A percentile compares a stretch with the other conserved stretches of the same genome.
Conservation (phyloP, 257 asterid genomes). For the Parsonsia alboflavescens region DNA sequence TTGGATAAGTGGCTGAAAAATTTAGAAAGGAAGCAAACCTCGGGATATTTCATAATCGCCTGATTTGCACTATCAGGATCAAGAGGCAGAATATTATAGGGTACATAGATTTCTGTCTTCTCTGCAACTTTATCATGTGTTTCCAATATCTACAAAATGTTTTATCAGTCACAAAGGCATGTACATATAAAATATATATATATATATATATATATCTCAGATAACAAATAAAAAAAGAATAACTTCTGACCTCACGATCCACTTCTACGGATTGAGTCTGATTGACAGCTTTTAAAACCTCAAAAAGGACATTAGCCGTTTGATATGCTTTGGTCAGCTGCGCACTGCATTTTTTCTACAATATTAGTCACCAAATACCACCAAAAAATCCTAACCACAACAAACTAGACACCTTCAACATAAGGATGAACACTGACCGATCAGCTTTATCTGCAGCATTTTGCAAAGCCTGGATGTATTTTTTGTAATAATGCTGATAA, state of each 20-base stretch:
- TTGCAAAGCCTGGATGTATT: constrained; percentile 97
- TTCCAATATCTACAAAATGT: constrained; percentile 62
- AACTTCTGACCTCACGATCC: constrained; percentile 75
- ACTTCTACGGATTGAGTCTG: constrained; percentile 96
- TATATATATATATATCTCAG: too few relatives aligned
- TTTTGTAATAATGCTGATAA: constrained; percentile 95
- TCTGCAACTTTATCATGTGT: constrained; percentile 95
- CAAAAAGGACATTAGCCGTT: constrained; percentile 97
- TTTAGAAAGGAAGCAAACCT: constrained; percentile 40
- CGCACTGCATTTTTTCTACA: constrained; percentile 58
- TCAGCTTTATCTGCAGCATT: constrained; percentile 98
- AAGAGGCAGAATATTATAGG: constrained; percentile 91
- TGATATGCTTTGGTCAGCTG: constrained; percentile 98
- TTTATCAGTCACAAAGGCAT: constrained; percentile 14
- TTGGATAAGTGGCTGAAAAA: constrained; percentile 14
- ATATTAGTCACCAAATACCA: constrained; percentile 1
- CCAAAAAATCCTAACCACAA: constrained; percentile 6
- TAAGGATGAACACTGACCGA: constrained; percentile 52
- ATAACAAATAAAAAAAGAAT: constrained; percentile 2
- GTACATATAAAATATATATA: background rate
- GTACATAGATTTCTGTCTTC: constrained; percentile 94
- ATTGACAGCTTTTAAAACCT: constrained; percentile 96
- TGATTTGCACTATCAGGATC: constrained; percentile 99
- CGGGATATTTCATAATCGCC: constrained; percentile 96
- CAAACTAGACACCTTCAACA: constrained; percentile 3